These are phyloP conservation scores for Podila epicladia DNA, from an alignment of 192 early-diverging fungal species.

Conservation along the genomic window DNA sequence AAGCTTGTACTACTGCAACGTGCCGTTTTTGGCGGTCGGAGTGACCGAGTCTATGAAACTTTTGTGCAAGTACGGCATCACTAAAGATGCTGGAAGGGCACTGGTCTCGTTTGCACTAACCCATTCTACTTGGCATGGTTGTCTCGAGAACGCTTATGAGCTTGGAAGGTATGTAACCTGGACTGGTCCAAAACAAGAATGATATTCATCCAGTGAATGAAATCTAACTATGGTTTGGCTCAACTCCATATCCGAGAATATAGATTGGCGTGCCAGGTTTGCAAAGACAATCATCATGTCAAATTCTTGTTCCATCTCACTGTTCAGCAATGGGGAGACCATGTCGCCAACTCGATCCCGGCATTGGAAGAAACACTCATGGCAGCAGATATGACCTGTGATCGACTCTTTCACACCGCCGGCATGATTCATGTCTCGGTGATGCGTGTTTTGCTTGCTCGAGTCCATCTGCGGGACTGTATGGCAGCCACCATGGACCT, in stretches of 20 bases:
- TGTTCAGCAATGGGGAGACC: conserved; percentile 48
- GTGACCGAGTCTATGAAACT: conserved; percentile 29
- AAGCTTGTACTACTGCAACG: conserved; percentile 34
- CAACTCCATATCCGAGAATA: neutral
- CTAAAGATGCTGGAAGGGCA: conserved; percentile 35
- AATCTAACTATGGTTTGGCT: neutral
- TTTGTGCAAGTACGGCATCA: conserved; percentile 29
- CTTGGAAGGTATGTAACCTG: conserved; percentile 26
- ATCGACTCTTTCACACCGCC: conserved; percentile 40
- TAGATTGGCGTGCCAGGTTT: conserved; percentile 30
- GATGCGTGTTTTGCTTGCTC: conserved; percentile 29
- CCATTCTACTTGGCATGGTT: conserved; percentile 44
- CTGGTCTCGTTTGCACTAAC: conserved; percentile 36
- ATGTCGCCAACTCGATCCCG: conserved; percentile 39
- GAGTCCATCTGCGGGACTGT: conserved; percentile 34
- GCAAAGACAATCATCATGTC: conserved; percentile 35
- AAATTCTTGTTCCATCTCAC: conserved; percentile 40
- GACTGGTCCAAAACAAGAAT: neutral
- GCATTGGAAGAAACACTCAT: conserved; percentile 37
- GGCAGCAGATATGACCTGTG: conserved; percentile 21
- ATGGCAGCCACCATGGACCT: conserved; percentile 28
- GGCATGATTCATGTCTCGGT: conserved; percentile 33
- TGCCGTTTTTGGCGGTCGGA: conserved; percentile 37
- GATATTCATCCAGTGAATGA: neutral
- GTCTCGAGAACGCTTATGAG: conserved; percentile 42